A percentile compares a stretch with the other conserved stretches of the same genome.
phyloP scores from a whole-genome alignment of 108 stramenopile species.

The Schizochytrium sp. region DNA sequence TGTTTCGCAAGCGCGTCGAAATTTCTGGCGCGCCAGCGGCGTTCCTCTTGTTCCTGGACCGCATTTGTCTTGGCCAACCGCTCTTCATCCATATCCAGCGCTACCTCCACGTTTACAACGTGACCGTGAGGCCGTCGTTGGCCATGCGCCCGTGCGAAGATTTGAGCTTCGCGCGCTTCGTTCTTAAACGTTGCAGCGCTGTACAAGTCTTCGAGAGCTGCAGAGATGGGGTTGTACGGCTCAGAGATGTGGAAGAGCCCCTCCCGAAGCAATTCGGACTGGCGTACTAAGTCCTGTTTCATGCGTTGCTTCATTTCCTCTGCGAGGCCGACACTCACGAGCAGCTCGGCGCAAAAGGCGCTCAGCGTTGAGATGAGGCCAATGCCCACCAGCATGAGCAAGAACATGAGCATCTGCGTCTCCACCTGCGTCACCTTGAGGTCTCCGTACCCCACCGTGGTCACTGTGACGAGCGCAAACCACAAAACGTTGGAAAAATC shows the following conservation, averaged over 20 bases:
- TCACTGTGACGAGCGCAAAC: constrained; percentile 9
- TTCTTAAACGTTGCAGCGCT: not conserved
- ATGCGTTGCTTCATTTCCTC: not conserved
- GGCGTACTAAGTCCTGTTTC: not conserved
- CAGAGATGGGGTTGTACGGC: not conserved
- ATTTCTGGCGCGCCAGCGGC: not conserved
- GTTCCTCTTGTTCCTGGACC: not conserved
- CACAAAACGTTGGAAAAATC: constrained; percentile 10
- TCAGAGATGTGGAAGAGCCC: not conserved
- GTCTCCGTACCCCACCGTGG: not conserved
- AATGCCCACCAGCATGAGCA: not conserved
- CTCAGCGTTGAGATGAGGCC: constrained; percentile 1
- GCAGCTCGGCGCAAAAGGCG: not conserved
- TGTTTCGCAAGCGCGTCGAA: not conserved
- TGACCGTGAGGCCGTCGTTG: not conserved
- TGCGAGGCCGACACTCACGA: not conserved
- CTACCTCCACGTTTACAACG: too few relatives aligned
- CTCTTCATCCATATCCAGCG: not conserved
- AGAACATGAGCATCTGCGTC: not conserved
- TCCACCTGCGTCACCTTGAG: not conserved
- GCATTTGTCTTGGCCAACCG: not conserved
- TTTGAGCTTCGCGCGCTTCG: not conserved
- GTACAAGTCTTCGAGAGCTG: not conserved
- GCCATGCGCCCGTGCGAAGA: not conserved
- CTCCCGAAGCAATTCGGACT: not conserved